phyloP scores from a whole-genome alignment of 2,329 filamentous ascomycete species.

The Ophiostoma pallidulum region DNA sequence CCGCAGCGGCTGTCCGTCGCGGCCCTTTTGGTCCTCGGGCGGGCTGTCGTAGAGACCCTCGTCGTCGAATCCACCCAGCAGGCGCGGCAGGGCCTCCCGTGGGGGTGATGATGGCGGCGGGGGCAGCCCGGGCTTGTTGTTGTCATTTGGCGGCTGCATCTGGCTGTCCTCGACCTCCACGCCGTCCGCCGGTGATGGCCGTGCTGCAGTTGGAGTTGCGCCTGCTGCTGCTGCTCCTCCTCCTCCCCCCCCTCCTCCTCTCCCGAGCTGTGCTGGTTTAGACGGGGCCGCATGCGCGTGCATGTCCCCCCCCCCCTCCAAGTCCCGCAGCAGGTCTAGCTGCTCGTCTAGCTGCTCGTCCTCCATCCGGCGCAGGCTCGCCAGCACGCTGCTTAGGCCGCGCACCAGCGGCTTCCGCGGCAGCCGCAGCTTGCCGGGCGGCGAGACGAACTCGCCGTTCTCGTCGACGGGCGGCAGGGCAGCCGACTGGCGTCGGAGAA shows the following conservation, averaged over 20 bases:
- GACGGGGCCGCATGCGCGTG: constrained; percentile 11
- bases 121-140: too few species aligned
- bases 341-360: constrained; percentile 65
- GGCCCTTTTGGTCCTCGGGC: constrained; percentile 35
- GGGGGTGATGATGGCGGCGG: too few species aligned
- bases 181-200: constrained; percentile 9
- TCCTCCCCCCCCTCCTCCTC: too few species aligned
- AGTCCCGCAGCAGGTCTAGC: constrained; percentile 61
- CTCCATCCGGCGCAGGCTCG: constrained; percentile 58
- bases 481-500: constrained; percentile 46
- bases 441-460: constrained; percentile 37
- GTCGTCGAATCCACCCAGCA: constrained; percentile 55
- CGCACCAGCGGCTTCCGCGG: constrained; percentile 55
- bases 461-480: constrained; percentile 47
- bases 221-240: constrained; percentile 10
- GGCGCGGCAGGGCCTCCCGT: constrained; percentile 29
- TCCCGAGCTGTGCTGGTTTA: too few species aligned
- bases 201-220: too few species aligned
- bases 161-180: constrained; percentile 37
- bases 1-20: constrained; percentile 50
- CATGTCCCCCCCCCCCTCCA: constrained; percentile 42
- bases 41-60: constrained; percentile 48
- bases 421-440: constrained; percentile 39
- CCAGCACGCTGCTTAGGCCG: constrained; percentile 65
- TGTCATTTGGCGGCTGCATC: not conserved